Conservation (phyloP, 306 rosid genomes). For the Quercus ilex region DNA sequence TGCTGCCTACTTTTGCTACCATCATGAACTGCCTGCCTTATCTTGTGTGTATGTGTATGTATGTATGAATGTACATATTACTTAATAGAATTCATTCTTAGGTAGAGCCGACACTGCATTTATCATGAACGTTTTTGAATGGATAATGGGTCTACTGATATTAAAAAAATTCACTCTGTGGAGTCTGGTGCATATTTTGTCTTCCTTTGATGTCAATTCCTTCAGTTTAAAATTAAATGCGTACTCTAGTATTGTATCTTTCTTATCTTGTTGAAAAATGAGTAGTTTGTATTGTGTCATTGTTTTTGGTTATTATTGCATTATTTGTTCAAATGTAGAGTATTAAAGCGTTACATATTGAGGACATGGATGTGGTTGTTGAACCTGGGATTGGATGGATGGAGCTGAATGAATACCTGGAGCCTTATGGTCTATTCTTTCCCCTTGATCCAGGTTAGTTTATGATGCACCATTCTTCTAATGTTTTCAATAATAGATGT, state of each 20-base stretch:
- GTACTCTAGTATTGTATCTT: background rate
- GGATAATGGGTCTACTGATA: no score
- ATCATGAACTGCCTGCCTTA: background rate
- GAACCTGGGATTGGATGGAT: slow-evolving; percentile 99
- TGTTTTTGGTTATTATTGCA: background rate
- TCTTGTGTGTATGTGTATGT: background rate
- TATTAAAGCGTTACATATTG: slow-evolving; percentile 78
- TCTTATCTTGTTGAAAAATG: background rate
- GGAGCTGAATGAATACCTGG: slow-evolving; percentile 94
- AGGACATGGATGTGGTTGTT: slow-evolving; percentile 93
- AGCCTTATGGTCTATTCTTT: slow-evolving; percentile 91
- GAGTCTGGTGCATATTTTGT: background rate
- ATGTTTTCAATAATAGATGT: background rate
- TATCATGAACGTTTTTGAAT: background rate
- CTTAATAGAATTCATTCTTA: background rate
- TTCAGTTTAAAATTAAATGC: background rate
- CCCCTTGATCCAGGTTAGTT: slow-evolving; percentile 98
- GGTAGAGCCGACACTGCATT: background rate
- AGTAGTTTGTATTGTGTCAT: background rate
- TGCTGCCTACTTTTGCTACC: background rate
- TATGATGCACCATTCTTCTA: slow-evolving; percentile 1
- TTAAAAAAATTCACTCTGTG: background rate
- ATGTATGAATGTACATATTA: background rate
- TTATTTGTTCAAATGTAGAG: slow-evolving; percentile 35
- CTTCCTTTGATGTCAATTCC: background rate